A percentile compares a stretch with the other conserved stretches of the same genome.
Conservation (phyloP, 768 basidiomycete genomes). For the Rhodocollybia butyracea region DNA sequence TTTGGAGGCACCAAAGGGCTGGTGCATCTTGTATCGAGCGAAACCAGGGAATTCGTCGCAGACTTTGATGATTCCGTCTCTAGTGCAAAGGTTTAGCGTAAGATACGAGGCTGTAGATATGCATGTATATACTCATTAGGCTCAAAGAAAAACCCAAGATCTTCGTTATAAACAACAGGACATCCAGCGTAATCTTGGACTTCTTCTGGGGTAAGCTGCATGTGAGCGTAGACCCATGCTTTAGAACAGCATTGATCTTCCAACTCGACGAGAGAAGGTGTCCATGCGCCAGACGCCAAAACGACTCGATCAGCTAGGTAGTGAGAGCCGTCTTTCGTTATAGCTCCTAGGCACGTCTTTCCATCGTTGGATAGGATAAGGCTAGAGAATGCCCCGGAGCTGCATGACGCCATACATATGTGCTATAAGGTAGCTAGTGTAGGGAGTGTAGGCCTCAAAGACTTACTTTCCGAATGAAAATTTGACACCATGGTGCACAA, state of each 20-base stretch:
- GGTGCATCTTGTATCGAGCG: not conserved
- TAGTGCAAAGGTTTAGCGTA: not conserved
- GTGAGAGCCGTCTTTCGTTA: slow-evolving; percentile 1
- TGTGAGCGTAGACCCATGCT: slow-evolving; percentile 8
- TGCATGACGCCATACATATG: not conserved
- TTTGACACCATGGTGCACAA: not conserved
- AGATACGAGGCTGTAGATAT: not conserved
- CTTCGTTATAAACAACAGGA: slow-evolving; percentile 5
- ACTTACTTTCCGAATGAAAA: slow-evolving; percentile 8
- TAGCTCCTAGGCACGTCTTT: slow-evolving; percentile 1
- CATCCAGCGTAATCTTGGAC: not conserved
- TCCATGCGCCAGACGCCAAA: slow-evolving; percentile 6
- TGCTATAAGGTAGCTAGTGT: too few relatives aligned
- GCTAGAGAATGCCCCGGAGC: not conserved
- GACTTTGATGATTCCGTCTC: slow-evolving; percentile 4
- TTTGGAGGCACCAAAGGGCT: not conserved
- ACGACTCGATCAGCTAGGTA: slow-evolving; percentile 6
- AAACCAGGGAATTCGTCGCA: slow-evolving; percentile 6
- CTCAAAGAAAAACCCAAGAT: slow-evolving; percentile 1
- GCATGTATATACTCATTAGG: slow-evolving; percentile 1
- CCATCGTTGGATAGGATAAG: slow-evolving; percentile 5
- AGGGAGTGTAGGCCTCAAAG: too few relatives aligned
- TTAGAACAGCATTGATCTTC: slow-evolving; percentile 7
- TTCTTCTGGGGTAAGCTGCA: slow-evolving; percentile 3
- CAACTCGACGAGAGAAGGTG: slow-evolving; percentile 5